Percentiles rank a stretch among this genome's conserved stretches.
These are phyloP conservation scores for Sinapis alba DNA, from an alignment of 441 rosid species.

Conservation along the genomic window DNA sequence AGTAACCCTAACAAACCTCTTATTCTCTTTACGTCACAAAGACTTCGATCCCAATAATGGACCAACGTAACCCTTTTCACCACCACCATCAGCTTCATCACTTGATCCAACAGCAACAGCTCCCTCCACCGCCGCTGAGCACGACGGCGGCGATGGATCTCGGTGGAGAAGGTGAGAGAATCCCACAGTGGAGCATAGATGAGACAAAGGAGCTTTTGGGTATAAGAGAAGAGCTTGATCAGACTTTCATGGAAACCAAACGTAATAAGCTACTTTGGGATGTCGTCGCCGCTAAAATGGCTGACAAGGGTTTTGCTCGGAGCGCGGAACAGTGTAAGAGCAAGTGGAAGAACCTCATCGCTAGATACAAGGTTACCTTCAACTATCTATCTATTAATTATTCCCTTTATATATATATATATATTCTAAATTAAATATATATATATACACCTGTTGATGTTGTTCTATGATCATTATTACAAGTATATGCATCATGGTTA, in stretches of 20 bases:
- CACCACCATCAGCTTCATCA: conserved; percentile 45
- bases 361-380: conserved; percentile 80
- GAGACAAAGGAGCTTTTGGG: conserved; percentile 83
- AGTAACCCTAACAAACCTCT: not conserved
- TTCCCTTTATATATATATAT: not conserved
- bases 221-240: conserved; percentile 88
- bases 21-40: conserved; percentile 31
- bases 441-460: not conserved
- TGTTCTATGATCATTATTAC: conserved; percentile 4
- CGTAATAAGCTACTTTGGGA: conserved; percentile 92
- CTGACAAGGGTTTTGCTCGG: conserved; percentile 73
- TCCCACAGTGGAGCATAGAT: conserved; percentile 91
- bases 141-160: conserved; percentile 48
- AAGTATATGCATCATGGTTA: not conserved
- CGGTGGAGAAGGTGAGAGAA: conserved; percentile 53
- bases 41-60: conserved; percentile 45
- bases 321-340: conserved; percentile 98
- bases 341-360: conserved; percentile 97
- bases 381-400: not conserved
- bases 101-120: conserved; percentile 47
- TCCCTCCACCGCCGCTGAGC: conserved; percentile 49
- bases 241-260: conserved; percentile 87
- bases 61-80: conserved; percentile 47
- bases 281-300: conserved; percentile 69
- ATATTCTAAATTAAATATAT: not conserved